These are phyloP conservation scores for Floccularia luteovirens DNA, from an alignment of 768 basidiomycete species.

Conservation along the genomic window DNA sequence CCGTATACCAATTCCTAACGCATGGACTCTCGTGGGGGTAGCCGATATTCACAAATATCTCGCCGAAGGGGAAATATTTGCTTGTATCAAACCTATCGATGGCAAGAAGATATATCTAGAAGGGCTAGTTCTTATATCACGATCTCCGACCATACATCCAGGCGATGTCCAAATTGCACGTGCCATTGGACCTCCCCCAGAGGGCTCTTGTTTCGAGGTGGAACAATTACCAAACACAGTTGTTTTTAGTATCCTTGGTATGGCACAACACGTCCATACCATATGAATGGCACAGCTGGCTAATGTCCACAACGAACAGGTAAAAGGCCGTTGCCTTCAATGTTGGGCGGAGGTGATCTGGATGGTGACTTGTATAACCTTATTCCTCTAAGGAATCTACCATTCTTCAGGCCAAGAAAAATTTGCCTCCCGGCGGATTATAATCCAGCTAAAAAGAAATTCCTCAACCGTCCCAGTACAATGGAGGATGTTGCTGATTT, in stretches of 20 bases:
- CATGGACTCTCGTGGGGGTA: conserved; percentile 66
- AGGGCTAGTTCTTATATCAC: conserved; percentile 48
- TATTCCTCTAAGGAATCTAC: conserved; percentile 30
- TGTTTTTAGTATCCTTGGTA: conserved; percentile 57
- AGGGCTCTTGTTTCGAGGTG: conserved; percentile 39
- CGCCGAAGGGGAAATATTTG: conserved; percentile 50
- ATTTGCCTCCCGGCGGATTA: conserved; percentile 37
- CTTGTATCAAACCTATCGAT: conserved; percentile 39
- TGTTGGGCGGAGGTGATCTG: conserved; percentile 61
- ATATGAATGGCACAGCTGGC: neutral
- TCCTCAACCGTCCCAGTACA: conserved; percentile 38
- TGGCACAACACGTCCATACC: conserved; percentile 1
- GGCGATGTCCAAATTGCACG: conserved; percentile 55
- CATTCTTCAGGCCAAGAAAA: conserved; percentile 21
- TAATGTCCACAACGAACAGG: conserved; percentile 28
- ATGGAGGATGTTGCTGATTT: conserved; percentile 65
- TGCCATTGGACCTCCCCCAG: conserved; percentile 54
- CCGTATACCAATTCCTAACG: conserved; percentile 56
- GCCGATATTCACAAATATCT: conserved; percentile 57
- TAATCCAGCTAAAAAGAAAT: conserved; percentile 34
- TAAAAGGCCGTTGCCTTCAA: conserved; percentile 50
- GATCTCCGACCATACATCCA: conserved; percentile 65
- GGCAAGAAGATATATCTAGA: conserved; percentile 35
- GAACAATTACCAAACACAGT: conserved; percentile 55
- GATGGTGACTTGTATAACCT: conserved; percentile 60